Conservation (phyloP, 768 basidiomycete genomes). For the Auriscalpium orientale region DNA sequence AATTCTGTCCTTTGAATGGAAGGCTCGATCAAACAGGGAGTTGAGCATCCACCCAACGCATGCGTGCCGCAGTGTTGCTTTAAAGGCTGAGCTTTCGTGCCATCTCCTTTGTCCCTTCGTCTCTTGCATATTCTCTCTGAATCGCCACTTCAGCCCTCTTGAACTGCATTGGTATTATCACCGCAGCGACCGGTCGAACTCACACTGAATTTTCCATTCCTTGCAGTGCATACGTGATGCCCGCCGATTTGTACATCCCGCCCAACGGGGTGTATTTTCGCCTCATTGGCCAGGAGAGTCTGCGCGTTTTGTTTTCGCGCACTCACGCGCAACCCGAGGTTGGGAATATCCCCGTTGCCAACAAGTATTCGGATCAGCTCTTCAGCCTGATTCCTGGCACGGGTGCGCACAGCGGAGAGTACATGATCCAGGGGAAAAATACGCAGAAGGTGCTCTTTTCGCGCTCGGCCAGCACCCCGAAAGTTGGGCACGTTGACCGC, state of each 20-base stretch:
- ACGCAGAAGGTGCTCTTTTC: constrained; percentile 2
- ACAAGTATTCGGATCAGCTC: neutral
- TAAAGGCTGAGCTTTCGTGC: too few relatives aligned
- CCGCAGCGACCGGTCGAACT: too few relatives aligned
- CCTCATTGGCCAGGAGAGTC: neutral
- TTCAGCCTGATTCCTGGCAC: constrained; percentile 4
- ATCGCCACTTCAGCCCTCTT: too few relatives aligned
- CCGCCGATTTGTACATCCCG: neutral
- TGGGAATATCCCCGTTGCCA: neutral
- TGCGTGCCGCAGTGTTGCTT: too few relatives aligned
- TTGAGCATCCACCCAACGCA: too few relatives aligned
- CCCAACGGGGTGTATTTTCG: neutral
- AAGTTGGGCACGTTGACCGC: neutral
- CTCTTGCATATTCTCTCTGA: too few relatives aligned
- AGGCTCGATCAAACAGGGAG: too few relatives aligned
- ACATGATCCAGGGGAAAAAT: neutral
- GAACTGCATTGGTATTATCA: too few relatives aligned
- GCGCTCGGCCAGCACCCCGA: neutral
- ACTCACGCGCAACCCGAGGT: neutral
- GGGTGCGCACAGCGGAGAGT: neutral
- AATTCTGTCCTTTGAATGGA: too few relatives aligned
- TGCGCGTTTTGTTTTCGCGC: constrained; percentile 3
- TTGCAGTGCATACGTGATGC: neutral
- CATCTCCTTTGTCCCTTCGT: too few relatives aligned
- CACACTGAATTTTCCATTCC: too few relatives aligned